phyloP scores from a whole-genome alignment of 108 stramenopile genomes.

The Discostella pseudostelligera region DNA sequence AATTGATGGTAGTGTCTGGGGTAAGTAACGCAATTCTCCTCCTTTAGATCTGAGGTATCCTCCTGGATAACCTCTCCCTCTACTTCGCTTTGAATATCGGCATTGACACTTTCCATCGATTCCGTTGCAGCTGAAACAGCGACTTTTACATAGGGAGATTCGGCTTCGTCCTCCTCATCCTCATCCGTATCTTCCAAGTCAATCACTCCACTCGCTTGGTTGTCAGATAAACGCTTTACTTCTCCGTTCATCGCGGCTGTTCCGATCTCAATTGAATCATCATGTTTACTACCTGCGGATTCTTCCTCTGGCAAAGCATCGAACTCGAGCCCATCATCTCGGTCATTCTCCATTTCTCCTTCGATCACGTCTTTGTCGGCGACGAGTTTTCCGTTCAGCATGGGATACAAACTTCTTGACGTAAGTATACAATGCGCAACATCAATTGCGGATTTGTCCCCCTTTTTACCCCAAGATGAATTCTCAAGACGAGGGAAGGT shows the following conservation, averaged over 20 bases:
- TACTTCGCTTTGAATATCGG: too few species aligned
- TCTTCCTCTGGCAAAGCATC: constrained; percentile 1
- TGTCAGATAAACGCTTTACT: not conserved
- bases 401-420: not conserved
- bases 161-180: constrained; percentile 8
- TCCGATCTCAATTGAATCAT: not conserved
- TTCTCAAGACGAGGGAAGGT: constrained; percentile 15
- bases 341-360: constrained; percentile 9
- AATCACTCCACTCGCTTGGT: constrained; percentile 13
- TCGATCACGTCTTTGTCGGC: constrained; percentile 6
- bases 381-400: not conserved
- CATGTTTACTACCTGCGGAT: not conserved
- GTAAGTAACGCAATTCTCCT: constrained; percentile 7
- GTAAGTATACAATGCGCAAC: constrained; percentile 22
- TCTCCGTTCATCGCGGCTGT: not conserved
- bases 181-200: constrained; percentile 11
- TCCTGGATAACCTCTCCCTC: too few species aligned
- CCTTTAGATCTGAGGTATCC: not conserved
- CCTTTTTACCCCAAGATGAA: constrained; percentile 4
- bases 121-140: too few species aligned
- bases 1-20: constrained; percentile 23
- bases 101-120: too few species aligned
- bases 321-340: constrained; percentile 1
- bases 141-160: too few species aligned
- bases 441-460: constrained; percentile 13